phyloP scores from a whole-genome alignment of 208 protist species.

The Plasmodiophora brassicae region DNA sequence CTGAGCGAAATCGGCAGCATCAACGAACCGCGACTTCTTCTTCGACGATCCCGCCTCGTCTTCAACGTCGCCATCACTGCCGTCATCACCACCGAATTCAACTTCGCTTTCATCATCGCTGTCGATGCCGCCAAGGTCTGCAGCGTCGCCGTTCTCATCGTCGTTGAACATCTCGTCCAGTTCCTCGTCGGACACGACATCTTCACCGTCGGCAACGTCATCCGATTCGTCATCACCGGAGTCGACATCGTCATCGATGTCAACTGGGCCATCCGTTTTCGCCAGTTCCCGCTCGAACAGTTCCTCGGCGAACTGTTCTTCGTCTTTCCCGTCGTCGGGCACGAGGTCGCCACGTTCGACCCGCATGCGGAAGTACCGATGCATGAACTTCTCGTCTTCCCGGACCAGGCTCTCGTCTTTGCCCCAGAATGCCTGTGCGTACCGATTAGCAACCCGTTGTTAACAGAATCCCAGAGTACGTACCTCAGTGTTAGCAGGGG shows the following conservation, averaged over 20 bases:
- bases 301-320: not conserved
- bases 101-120: not conserved
- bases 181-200: not conserved
- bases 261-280: not conserved
- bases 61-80: not conserved
- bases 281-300: not conserved
- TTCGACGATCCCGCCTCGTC: not conserved
- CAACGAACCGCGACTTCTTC: not conserved
- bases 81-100: not conserved
- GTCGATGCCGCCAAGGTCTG: not conserved
- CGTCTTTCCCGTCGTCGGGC: not conserved
- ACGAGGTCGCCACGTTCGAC: not conserved
- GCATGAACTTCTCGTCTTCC: conserved; percentile 1
- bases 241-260: conserved; percentile 19
- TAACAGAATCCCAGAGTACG: not conserved
- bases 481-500: conserved; percentile 9
- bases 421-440: not conserved
- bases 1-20: conserved; percentile 21
- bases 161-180: not conserved
- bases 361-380: not conserved
- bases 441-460: not conserved
- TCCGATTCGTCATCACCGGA: not conserved
- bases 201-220: not conserved
- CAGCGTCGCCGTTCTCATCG: not conserved
- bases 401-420: not conserved